Percentiles rank a stretch among this genome's conserved stretches.
phyloP scores from a whole-genome alignment of 768 basidiomycete genomes.

The Pisolithus albus region DNA sequence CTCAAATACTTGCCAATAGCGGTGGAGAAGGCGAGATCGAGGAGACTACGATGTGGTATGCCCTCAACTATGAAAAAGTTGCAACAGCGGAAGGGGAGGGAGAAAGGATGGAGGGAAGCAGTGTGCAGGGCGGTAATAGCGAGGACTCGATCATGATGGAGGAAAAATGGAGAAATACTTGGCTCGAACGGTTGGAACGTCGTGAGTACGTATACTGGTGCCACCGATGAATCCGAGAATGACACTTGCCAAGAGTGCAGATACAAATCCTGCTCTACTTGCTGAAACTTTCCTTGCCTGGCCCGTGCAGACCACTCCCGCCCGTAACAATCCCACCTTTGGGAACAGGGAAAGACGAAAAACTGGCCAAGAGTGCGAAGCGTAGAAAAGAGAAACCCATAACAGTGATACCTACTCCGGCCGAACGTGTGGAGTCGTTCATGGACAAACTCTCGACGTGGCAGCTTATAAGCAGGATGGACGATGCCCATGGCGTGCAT shows the following conservation, averaged over 20 bases:
- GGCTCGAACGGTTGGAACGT: slow-evolving; percentile 61
- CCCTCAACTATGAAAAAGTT: slow-evolving; percentile 53
- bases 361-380: slow-evolving; percentile 26
- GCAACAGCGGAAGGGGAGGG: slow-evolving; percentile 31
- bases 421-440: slow-evolving; percentile 59
- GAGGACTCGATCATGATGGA: slow-evolving; percentile 33
- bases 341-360: slow-evolving; percentile 17
- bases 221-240: not conserved
- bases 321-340: slow-evolving; percentile 21
- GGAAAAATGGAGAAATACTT: slow-evolving; percentile 45
- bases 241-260: slow-evolving; percentile 44
- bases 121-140: slow-evolving; percentile 22
- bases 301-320: slow-evolving; percentile 28
- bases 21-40: slow-evolving; percentile 60
- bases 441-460: slow-evolving; percentile 78
- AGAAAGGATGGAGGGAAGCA: slow-evolving; percentile 35
- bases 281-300: slow-evolving; percentile 57
- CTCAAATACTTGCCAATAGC: slow-evolving; percentile 49
- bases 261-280: slow-evolving; percentile 71
- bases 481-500: slow-evolving; percentile 22
- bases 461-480: slow-evolving; percentile 50
- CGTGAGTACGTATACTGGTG: slow-evolving; percentile 45
- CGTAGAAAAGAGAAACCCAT: slow-evolving; percentile 16
- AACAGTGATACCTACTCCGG: slow-evolving; percentile 21
- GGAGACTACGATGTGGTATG: slow-evolving; percentile 75